Base-by-base conservation (phyloP, 495 filamentous ascomycete genomes). In the Rhypophila decipiens region DNA sequence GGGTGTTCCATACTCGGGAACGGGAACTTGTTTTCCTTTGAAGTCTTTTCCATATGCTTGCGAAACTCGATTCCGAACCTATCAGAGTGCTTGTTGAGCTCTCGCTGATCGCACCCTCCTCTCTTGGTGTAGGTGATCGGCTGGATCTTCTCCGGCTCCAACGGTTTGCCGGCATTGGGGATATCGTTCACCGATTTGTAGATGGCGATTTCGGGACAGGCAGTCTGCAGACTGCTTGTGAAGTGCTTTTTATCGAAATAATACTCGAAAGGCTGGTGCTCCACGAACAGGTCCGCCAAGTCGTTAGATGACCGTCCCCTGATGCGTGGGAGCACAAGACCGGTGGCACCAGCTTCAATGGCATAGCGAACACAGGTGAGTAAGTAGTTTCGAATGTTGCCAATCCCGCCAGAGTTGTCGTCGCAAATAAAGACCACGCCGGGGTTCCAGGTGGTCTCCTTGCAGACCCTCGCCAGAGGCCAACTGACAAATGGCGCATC, bases 361-460 rank as follows among this genome's bases (percentile, higher is more conserved):
- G 66, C 70, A 60, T 72, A 75, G 5, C 73, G 67, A 0, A 75
- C 11, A 50, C 73, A 77, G 4, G 68, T 74, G 19, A 77, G 58
- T 45, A 77, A 68, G 56, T 70, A 77, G 55, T 74, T 75, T 37
- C 73, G 64, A 37, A 77, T 75, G 52, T 77, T 77, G 29, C 73
- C 72, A 7, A 73, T 68, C 12, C 73, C 73, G 31, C 73, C 73
- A 20, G 70, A 72, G 58, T 75, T 76, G 54, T 72, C 71, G 55
- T 75, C 72, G 56, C 73, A 77, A 7, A 66, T 49, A 46, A 71
- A 76, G 2, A 70, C 53, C 2, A 75, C 42, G 13, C 70, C 70
- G 0, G 70, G 66, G 0, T 58, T 52, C 55, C 61, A 65, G 0
- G 47, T 49, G 0, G 60, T 46, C 42, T 74, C 73, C 1, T 59